Percentiles rank a stretch among this genome's conserved stretches.
Conservation (phyloP, 805 yeast genomes). For the Cyberlindnera petersonii region DNA sequence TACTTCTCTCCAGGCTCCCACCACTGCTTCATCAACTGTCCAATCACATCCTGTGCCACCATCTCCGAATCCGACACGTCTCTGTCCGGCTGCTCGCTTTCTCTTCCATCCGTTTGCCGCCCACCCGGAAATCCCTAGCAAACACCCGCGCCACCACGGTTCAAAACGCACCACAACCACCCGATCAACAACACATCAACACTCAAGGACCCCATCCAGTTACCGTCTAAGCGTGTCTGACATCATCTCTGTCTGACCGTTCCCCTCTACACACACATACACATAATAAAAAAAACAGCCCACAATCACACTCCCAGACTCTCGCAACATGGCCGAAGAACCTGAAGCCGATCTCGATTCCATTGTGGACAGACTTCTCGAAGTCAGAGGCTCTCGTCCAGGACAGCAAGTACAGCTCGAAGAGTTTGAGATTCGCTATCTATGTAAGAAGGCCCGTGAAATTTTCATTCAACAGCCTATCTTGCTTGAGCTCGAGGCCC, state of each 20-base stretch:
- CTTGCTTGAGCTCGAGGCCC: constrained; percentile 92
- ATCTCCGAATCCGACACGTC: background rate
- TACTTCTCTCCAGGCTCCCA: too few species aligned
- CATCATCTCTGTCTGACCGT: too few species aligned
- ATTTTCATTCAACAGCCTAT: constrained; percentile 98
- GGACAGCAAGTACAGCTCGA: constrained; percentile 93
- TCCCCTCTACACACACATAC: background rate
- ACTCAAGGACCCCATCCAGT: background rate
- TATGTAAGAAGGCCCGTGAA: constrained; percentile 97
- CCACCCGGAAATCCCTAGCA: constrained; percentile 8
- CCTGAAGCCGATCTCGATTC: constrained; percentile 94
- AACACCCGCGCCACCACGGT: constrained; percentile 8
- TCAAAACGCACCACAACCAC: background rate
- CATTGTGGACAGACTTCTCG: constrained; percentile 92
- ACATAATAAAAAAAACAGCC: too few species aligned
- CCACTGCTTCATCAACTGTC: too few species aligned
- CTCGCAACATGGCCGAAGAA: constrained; percentile 36
- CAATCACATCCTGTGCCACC: background rate
- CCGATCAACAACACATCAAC: constrained; percentile 5
- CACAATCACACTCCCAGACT: constrained; percentile 10
- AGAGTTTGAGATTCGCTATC: constrained; percentile 90
- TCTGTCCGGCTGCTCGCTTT: background rate
- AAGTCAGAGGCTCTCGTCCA: constrained; percentile 97
- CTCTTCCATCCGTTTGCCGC: constrained; percentile 6
- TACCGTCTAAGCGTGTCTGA: too few species aligned